Evolutionary conservation across 2,329 filamentous ascomycete genomes (phyloP), one percentile per base, ranked within the genome.

Genomic region (Camptophora hylomeconis): DNA sequence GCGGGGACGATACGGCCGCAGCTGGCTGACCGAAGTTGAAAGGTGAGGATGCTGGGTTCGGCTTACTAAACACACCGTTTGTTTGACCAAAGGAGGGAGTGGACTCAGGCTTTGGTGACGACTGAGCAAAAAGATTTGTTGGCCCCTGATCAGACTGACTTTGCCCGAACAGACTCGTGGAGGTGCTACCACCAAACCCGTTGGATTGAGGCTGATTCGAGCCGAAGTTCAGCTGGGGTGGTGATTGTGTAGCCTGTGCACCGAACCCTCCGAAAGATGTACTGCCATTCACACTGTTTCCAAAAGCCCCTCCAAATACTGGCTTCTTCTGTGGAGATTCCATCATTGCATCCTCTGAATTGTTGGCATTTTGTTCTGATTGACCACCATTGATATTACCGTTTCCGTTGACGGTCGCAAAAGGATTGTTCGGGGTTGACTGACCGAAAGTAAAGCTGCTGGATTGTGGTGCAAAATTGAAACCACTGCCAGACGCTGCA

Each of bases 251-350:
- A 7, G 34, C 28, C 24, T 32, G 28, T 11, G 33, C 36, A 31
- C 36, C 38, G 5, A 39, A 26, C 14, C 30, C 25, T 13, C 13
- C 29, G 9, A 34, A 31, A 23, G 11, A 17, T 27, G 11, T 20
- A 18, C 17, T n/a, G 4, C 26, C 13, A 24, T 20, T 20, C 24
- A 26, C 17, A 25, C 18, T 36, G 30, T 12, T n/a, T 17, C 26
- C 12, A 33, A 37, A 25, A 37, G 33, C 21, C 7, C 28, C 19
- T 19, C 30, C 33, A 23, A 33, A 26, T n/a, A 25, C 26, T 11
- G 30, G 16, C 18, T 40, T 38, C 32, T 41, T 42, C 17, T 42
- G 39, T 12, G 37, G 38, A 11, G 35, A 37, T 18, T 42, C 39
- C 41, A 44, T 42, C 24, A 36, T 36, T 19, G 36, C 25, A 25